Percentiles rank a stretch among this genome's conserved stretches.
Conservation (phyloP, 176 grass and related monocot species). For the Cenchrus americanus region DNA sequence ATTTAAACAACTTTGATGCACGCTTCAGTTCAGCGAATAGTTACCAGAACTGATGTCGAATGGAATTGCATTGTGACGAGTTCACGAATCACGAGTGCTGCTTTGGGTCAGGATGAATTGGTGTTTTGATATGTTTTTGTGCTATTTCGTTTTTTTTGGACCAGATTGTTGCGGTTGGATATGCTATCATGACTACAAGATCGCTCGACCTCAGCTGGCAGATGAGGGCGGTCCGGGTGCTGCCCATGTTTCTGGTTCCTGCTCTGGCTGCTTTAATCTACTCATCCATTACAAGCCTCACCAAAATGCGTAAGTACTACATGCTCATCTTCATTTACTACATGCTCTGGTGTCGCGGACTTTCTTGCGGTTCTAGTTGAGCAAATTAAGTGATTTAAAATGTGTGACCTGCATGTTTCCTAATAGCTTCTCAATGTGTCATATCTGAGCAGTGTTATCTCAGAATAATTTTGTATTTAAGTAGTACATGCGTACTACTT, state of each 20-base stretch:
- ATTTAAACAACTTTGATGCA: background rate
- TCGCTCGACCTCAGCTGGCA: constrained; percentile 71
- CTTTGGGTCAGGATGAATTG: background rate
- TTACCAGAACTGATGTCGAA: background rate
- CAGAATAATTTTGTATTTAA: background rate
- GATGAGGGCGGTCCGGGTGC: constrained; percentile 59
- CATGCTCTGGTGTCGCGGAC: background rate
- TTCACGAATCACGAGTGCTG: too few species aligned
- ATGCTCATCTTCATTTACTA: background rate
- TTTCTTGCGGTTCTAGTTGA: background rate
- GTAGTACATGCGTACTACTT: constrained; percentile 1
- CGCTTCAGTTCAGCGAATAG: background rate
- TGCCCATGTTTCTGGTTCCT: constrained; percentile 79
- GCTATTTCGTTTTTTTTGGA: background rate
- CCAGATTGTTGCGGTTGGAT: constrained; percentile 72
- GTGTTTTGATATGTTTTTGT: constrained; percentile 36
- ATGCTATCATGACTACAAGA: constrained; percentile 73
- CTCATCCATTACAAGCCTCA: constrained; percentile 57
- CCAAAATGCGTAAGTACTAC: constrained; percentile 73
- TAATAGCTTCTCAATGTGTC: background rate
- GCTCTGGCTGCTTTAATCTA: constrained; percentile 66
- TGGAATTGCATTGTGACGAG: background rate
- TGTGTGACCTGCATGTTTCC: background rate
- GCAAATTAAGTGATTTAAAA: background rate
- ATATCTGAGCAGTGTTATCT: background rate